Conservation (phyloP, 257 asterid species). For the Penstemon eatonii region DNA sequence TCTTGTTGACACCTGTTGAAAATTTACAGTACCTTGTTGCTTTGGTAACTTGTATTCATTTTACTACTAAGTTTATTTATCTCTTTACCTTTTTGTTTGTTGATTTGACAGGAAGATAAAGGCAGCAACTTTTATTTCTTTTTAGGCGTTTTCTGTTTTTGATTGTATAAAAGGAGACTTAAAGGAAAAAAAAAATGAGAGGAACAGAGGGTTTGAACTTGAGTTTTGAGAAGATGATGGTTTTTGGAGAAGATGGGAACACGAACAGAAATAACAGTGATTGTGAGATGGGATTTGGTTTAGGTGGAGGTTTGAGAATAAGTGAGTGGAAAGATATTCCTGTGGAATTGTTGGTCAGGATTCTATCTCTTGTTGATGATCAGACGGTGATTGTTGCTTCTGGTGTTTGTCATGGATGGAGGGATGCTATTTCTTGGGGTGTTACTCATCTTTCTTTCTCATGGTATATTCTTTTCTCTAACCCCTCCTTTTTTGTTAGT, state of each 20-base stretch:
- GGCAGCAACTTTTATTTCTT: slow-evolving; percentile 15
- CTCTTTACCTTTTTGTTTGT: slow-evolving; percentile 15
- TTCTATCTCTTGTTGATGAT: slow-evolving; percentile 79
- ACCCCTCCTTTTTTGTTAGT: neutral
- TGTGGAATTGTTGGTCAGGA: slow-evolving; percentile 76
- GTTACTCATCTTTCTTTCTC: slow-evolving; percentile 74
- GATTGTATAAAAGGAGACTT: slow-evolving; percentile 21
- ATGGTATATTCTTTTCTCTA: slow-evolving; percentile 48
- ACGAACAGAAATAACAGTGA: slow-evolving; percentile 21
- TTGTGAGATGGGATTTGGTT: slow-evolving; percentile 39
- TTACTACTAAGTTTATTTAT: slow-evolving; percentile 24
- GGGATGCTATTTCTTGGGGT: slow-evolving; percentile 90
- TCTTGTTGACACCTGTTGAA: slow-evolving; percentile 34
- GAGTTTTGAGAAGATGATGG: slow-evolving; percentile 74
- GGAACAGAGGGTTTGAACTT: slow-evolving; percentile 53
- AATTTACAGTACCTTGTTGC: slow-evolving; percentile 21
- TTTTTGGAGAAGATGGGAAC: slow-evolving; percentile 33
- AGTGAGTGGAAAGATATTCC: slow-evolving; percentile 97
- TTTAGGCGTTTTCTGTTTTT: slow-evolving; percentile 21
- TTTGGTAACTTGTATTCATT: slow-evolving; percentile 20
- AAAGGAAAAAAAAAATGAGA: slow-evolving; percentile 15
- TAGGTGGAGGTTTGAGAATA: slow-evolving; percentile 50
- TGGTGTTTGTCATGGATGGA: slow-evolving; percentile 97
- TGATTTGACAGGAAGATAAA: slow-evolving; percentile 26
- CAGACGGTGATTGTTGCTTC: slow-evolving; percentile 85